Percentiles rank a stretch among this genome's conserved stretches.
Conservation (phyloP, 257 asterid genomes). For the Nicotiana attenuata region DNA sequence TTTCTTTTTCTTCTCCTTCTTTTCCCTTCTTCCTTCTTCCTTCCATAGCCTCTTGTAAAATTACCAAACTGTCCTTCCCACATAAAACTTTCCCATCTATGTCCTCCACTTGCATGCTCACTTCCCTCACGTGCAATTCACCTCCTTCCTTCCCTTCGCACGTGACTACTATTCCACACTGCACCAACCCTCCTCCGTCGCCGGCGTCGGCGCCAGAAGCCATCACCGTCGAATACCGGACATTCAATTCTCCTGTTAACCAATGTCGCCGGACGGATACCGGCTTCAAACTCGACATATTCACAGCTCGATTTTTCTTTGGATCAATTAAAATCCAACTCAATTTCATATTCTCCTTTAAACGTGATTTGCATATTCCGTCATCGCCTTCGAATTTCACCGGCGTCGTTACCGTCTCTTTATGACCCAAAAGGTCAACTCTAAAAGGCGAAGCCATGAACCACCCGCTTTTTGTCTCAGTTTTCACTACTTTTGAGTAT, state of each 20-base stretch:
- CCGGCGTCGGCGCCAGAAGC: constrained; percentile 19
- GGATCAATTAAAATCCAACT: constrained; percentile 81
- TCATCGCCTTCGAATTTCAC: constrained; percentile 37
- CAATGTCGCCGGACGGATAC: constrained; percentile 63
- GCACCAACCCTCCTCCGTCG: constrained; percentile 30
- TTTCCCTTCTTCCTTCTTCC: constrained; percentile 43
- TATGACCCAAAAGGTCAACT: constrained; percentile 42
- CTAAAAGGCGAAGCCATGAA: constrained; percentile 53
- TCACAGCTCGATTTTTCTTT: constrained; percentile 40
- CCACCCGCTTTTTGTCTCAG: constrained; percentile 54
- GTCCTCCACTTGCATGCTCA: constrained; percentile 72
- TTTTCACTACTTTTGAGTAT: constrained; percentile 38
- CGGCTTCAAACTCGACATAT: constrained; percentile 50
- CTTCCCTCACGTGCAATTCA: constrained; percentile 52
- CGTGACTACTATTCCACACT: constrained; percentile 52
- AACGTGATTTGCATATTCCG: constrained; percentile 21
- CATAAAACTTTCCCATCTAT: constrained; percentile 52
- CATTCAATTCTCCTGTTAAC: constrained; percentile 54
- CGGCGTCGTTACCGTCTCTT: constrained; percentile 48
- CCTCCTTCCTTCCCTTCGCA: constrained; percentile 57
- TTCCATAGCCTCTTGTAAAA: constrained; percentile 43
- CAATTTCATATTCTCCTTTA: constrained; percentile 39
- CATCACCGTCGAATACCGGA: constrained; percentile 46
- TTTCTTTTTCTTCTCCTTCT: constrained; percentile 25
- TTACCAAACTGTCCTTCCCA: constrained; percentile 54